Evolutionary conservation across 306 rosid genomes (phyloP).

Genomic region (Malus orientalis): DNA sequence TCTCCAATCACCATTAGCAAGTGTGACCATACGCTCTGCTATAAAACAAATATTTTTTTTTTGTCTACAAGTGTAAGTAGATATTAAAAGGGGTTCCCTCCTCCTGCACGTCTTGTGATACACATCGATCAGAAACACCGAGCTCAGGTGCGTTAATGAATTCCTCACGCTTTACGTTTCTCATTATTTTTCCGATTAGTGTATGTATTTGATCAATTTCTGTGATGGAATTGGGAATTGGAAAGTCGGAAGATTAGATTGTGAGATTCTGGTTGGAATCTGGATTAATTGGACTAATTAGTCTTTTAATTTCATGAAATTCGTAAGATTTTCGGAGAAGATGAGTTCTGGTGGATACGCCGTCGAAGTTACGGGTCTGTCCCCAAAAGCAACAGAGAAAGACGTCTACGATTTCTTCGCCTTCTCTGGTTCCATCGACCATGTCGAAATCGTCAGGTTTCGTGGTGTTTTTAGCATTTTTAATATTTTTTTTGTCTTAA

Average conservation of each 20-base stretch:
- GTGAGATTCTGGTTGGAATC: neutral
- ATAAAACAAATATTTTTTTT: no score
- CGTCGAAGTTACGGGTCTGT: slow-evolving; percentile 73
- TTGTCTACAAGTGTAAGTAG: no score
- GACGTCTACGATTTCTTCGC: slow-evolving; percentile 74
- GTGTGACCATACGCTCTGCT: no score
- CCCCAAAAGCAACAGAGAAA: slow-evolving; percentile 65
- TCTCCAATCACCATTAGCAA: no score
- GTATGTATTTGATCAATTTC: neutral
- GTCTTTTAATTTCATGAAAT: neutral
- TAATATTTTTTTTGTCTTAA: neutral
- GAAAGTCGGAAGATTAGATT: neutral
- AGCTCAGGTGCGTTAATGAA: neutral
- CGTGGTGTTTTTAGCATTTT: neutral
- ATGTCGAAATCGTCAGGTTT: slow-evolving; percentile 66
- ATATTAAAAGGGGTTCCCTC: no score
- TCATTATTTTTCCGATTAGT: neutral
- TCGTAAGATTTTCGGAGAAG: neutral
- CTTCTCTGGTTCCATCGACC: slow-evolving; percentile 63
- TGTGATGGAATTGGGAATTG: neutral
- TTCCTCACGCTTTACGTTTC: neutral
- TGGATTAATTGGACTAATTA: neutral
- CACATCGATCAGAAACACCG: neutral
- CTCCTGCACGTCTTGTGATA: neutral
- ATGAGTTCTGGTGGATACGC: slow-evolving; percentile 56